phyloP scores from a whole-genome alignment of 2,329 filamentous ascomycete species.

The Alternaria ethzedia region DNA sequence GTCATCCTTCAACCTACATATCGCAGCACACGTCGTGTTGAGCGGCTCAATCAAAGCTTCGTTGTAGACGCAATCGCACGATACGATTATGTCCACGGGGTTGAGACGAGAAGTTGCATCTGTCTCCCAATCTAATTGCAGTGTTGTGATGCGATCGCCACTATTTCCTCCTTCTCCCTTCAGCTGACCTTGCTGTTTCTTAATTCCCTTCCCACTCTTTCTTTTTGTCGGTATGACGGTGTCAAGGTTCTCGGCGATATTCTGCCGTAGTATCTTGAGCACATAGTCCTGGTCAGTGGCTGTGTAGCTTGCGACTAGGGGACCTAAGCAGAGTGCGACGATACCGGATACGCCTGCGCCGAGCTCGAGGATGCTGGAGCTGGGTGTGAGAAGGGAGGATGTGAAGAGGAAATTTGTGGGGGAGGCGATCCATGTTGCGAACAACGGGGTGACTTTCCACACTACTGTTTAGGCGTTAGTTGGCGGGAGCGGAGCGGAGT shows the following conservation, averaged over 20 bases:
- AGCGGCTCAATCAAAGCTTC: constrained; percentile 82
- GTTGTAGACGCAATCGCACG: constrained; percentile 96
- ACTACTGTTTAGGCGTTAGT: constrained; percentile 63
- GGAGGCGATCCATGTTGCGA: constrained; percentile 79
- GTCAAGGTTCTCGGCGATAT: constrained; percentile 68
- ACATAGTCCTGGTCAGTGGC: constrained; percentile 92
- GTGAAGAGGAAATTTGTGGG: constrained; percentile 68
- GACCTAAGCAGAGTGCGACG: constrained; percentile 71
- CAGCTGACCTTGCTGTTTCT: constrained; percentile 29
- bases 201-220: constrained; percentile 14
- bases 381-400: constrained; percentile 58
- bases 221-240: constrained; percentile 16
- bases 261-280: constrained; percentile 74
- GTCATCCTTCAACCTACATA: constrained; percentile 65
- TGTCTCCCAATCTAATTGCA: constrained; percentile 81
- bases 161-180: background rate
- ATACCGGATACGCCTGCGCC: constrained; percentile 88
- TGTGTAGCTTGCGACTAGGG: constrained; percentile 68
- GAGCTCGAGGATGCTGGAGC: constrained; percentile 75
- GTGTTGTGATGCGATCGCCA: constrained; percentile 13
- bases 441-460: constrained; percentile 86
- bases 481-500: background rate
- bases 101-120: constrained; percentile 55
- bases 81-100: constrained; percentile 75
- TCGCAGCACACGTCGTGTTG: constrained; percentile 79